These are phyloP conservation scores for Pisolithus albus DNA, from an alignment of 768 basidiomycete species.

Conservation along the genomic window DNA sequence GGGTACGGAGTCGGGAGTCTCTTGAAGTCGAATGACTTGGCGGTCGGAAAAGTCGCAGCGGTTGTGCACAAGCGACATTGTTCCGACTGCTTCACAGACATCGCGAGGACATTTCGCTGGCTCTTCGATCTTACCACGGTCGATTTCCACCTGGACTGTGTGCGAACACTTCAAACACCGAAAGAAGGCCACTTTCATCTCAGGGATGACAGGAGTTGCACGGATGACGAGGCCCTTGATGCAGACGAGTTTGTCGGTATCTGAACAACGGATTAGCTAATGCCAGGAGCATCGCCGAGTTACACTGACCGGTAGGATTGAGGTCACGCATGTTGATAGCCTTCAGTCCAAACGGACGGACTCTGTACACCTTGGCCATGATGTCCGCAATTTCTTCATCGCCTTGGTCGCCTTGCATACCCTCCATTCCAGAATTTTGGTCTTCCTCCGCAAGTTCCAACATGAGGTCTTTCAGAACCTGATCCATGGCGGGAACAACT, in stretches of 20 bases:
- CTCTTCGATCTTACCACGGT: slow-evolving; percentile 96
- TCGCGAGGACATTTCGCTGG: slow-evolving; percentile 90
- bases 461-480: slow-evolving; percentile 90
- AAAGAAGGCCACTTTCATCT: slow-evolving; percentile 99
- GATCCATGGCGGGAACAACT: slow-evolving; percentile 95
- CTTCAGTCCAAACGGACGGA: slow-evolving; percentile 81
- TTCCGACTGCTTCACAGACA: slow-evolving; percentile 79
- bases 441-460: slow-evolving; percentile 81
- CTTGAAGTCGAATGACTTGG: slow-evolving; percentile 92
- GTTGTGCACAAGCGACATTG: slow-evolving; percentile 95
- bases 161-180: slow-evolving; percentile 93
- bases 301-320: slow-evolving; percentile 74
- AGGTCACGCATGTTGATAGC: slow-evolving; percentile 91
- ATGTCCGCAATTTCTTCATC: slow-evolving; percentile 88
- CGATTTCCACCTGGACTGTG: slow-evolving; percentile 95
- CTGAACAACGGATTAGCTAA: slow-evolving; percentile 34
- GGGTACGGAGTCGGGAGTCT: slow-evolving; percentile 95
- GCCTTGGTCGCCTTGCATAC: slow-evolving; percentile 69
- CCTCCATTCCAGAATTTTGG: slow-evolving; percentile 58
- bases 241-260: slow-evolving; percentile 95
- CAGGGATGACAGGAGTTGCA: slow-evolving; percentile 95
- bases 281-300: background rate
- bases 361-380: slow-evolving; percentile 83
- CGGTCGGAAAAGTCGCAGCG: slow-evolving; percentile 94
- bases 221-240: slow-evolving; percentile 98